These are phyloP conservation scores for Mimosa pudica DNA, from an alignment of 306 rosid genomes.

Conservation along the genomic window DNA sequence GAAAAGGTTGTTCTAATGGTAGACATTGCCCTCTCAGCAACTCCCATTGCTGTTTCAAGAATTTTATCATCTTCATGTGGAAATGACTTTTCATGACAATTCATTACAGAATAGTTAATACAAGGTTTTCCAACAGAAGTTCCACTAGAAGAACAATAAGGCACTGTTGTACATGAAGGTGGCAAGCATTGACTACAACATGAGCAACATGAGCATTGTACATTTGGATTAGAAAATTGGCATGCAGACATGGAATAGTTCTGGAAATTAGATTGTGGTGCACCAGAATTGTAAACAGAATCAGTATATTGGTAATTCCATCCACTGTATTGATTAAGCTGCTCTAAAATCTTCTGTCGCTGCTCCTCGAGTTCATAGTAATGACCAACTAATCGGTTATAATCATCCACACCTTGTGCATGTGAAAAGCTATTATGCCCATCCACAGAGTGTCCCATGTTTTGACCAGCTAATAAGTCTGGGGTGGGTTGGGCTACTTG, in stretches of 20 bases:
- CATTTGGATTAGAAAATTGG: conserved; percentile 54
- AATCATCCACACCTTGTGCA: conserved; percentile 49
- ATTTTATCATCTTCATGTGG: conserved; percentile 53
- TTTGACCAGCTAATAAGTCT: conserved; percentile 39
- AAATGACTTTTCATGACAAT: conserved; percentile 40
- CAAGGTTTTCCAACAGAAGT: conserved; percentile 45
- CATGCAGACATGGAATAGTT: conserved; percentile 42
- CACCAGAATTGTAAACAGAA: conserved; percentile 43
- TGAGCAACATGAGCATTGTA: conserved; percentile 57
- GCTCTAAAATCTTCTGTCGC: conserved; percentile 69
- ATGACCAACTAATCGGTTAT: conserved; percentile 58
- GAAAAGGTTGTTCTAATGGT: conserved; percentile 45
- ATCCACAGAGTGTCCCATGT: conserved; percentile 3
- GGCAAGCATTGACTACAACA: conserved; percentile 42
- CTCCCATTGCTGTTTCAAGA: conserved; percentile 63
- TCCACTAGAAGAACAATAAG: conserved; percentile 47
- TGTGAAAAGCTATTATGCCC: conserved; percentile 40
- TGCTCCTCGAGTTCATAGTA: conserved; percentile 88
- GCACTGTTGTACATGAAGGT: conserved; percentile 46
- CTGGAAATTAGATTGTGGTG: conserved; percentile 39
- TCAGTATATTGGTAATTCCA: conserved; percentile 54
- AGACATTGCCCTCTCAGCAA: conserved; percentile 77
- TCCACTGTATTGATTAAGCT: conserved; percentile 66
- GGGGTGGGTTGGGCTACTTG: conserved; percentile 35
- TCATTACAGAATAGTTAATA: conserved; percentile 38